Evolutionary conservation across 2,329 filamentous ascomycete species (phyloP).

Genomic region (Colletotrichum abscissum): DNA sequence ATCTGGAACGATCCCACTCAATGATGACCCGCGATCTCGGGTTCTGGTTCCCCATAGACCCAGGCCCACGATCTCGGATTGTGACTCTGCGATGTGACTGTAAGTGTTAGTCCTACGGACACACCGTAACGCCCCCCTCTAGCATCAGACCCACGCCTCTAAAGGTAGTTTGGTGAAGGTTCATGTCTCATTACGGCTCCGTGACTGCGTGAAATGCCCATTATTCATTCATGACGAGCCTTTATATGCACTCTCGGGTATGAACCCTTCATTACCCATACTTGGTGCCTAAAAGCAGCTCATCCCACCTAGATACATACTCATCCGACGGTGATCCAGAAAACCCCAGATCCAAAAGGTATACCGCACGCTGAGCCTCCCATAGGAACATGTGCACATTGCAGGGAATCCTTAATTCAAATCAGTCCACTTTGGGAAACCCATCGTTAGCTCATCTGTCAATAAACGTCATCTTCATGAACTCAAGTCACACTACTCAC

Average conservation of each 20-base stretch:
- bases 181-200: background rate
- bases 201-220: background rate
- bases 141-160: background rate
- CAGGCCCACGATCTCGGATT: background rate
- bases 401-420: constrained; percentile 13
- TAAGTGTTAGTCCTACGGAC: background rate
- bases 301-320: background rate
- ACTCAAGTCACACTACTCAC: constrained; percentile 48
- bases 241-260: background rate
- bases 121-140: background rate
- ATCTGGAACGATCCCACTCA: background rate
- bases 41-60: background rate
- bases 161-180: background rate
- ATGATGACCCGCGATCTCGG: background rate
- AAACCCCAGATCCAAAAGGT: constrained; percentile 7
- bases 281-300: background rate
- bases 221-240: background rate
- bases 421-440: constrained; percentile 28
- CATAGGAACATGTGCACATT: background rate
- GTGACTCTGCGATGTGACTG: constrained; percentile 20
- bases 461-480: too few relatives aligned
- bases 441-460: background rate
- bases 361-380: constrained; percentile 17
- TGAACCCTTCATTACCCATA: background rate
- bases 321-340: background rate